A percentile compares a stretch with the other conserved stretches of the same genome.
Evolutionary conservation across 2,329 filamentous ascomycete species (phyloP).

Genomic region (Tolypocladium guangdongense): DNA sequence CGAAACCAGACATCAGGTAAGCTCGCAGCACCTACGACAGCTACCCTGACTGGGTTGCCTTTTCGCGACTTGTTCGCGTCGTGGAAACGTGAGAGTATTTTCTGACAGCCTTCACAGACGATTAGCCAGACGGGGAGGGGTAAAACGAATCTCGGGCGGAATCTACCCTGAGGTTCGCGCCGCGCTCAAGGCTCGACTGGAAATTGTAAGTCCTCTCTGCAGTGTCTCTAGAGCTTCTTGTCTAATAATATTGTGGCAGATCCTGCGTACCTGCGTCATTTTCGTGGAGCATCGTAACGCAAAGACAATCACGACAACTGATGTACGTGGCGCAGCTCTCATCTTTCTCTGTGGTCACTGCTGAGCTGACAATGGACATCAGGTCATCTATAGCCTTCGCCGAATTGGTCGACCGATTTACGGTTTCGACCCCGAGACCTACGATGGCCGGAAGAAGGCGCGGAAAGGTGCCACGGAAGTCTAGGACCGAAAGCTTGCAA

Average conservation of each 20-base stretch:
- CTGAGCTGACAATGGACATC: constrained; percentile 1
- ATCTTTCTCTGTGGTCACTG: no score
- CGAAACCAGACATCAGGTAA: constrained; percentile 2
- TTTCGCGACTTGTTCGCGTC: background rate
- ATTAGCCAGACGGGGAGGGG: constrained; percentile 63
- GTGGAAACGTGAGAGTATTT: background rate
- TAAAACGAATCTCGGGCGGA: constrained; percentile 56
- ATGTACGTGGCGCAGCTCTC: constrained; percentile 35
- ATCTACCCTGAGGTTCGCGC: constrained; percentile 54
- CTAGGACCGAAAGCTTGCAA: background rate
- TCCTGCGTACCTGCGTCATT: constrained; percentile 35
- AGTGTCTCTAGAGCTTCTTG: no score
- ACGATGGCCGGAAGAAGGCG: constrained; percentile 7
- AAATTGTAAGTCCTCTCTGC: constrained; percentile 24
- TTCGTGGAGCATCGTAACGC: constrained; percentile 42
- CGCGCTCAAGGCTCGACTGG: constrained; percentile 39
- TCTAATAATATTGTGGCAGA: constrained; percentile 25
- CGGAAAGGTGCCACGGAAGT: background rate
- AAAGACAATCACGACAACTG: constrained; percentile 52
- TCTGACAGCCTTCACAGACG: constrained; percentile 33
- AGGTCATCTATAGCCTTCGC: constrained; percentile 44
- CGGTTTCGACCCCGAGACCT: constrained; percentile 40
- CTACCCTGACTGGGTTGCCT: background rate
- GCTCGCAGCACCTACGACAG: background rate
- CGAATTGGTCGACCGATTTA: constrained; percentile 43